Base-by-base conservation (phyloP, 345 rosid species). In the Pistacia atlantica region DNA sequence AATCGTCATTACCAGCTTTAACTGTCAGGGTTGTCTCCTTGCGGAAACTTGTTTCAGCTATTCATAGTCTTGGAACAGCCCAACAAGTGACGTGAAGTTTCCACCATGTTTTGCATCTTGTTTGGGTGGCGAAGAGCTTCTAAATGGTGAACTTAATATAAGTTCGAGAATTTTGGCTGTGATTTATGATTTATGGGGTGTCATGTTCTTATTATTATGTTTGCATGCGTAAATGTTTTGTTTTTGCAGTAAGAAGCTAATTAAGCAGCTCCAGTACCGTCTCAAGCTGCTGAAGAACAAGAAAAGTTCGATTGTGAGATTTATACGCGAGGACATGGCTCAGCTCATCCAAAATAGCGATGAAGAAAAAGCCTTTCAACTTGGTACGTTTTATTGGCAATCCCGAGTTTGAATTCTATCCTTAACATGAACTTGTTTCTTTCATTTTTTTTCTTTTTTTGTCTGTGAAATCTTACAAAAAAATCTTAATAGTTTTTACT, bases 111-210 rank as follows among this genome's bases (percentile, higher is more conserved):
- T 83, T 91, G 82, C 74, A 46, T 86, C 85, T 80, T 90, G 57
- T 90, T 93, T 64, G 86, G 88, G 33, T 92, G 99, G 99, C 60
- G 89, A 55, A 91, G 86, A 74, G 97, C 97, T 89, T 90, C 97
- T 5, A 92, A 85, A 77, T 93, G 97, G 97, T 92, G 74, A 35
- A 65, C 11, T 4, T 18, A 31, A 52, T 9, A 12, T 12, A 28
- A 33, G 22, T 37, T 22, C 37, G 35, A 31, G 52, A 60, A 22
- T 56, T 54, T 16, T 59, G 55, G 35, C 3, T 8, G 22, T 58
- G 56, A 49, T 42, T 5, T 42, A 8, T 22, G 45, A 54, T 20
- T 3, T 58, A 4, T 51, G 2, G 2, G 68, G 59, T 31, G 2
- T 20, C 48, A 11, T 68, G 11, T 11, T 54, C 42, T 37, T 64